Evolutionary conservation across 2,329 filamentous ascomycete species (phyloP).

Genomic region (Rachicladosporium sp.): DNA sequence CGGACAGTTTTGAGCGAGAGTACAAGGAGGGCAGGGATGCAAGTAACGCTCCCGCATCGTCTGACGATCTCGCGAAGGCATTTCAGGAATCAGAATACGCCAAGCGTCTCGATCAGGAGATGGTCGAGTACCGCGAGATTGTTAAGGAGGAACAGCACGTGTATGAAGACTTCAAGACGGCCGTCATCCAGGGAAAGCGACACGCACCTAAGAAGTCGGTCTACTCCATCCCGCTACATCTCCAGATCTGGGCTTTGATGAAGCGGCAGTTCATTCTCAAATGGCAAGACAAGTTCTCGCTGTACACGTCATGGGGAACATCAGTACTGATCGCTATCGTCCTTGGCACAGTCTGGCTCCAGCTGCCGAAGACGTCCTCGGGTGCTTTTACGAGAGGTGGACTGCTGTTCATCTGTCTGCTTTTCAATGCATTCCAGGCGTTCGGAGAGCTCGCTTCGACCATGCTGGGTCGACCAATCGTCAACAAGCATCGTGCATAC

Average conservation of each 20-base stretch:
- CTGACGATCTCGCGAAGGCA: constrained; percentile 54
- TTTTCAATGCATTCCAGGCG: constrained; percentile 82
- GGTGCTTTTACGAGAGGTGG: constrained; percentile 73
- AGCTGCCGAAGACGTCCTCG: constrained; percentile 49
- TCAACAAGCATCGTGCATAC: constrained; percentile 76
- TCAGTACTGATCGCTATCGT: constrained; percentile 65
- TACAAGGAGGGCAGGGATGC: constrained; percentile 56
- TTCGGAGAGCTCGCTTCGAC: constrained; percentile 65
- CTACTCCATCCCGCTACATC: constrained; percentile 71
- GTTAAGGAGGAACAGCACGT: constrained; percentile 53
- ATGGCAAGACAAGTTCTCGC: constrained; percentile 71
- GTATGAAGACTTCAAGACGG: constrained; percentile 63
- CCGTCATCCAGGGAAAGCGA: constrained; percentile 68
- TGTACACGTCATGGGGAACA: constrained; percentile 59
- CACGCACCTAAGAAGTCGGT: constrained; percentile 60
- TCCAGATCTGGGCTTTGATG: constrained; percentile 73
- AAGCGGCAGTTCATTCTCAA: constrained; percentile 76
- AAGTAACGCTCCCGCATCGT: constrained; percentile 54
- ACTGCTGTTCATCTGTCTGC: constrained; percentile 63
- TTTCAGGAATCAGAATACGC: constrained; percentile 55
- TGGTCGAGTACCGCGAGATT: constrained; percentile 53
- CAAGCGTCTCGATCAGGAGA: constrained; percentile 48
- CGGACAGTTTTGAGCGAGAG: constrained; percentile 70
- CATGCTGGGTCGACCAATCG: constrained; percentile 63
- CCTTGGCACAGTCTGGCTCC: constrained; percentile 65